phyloP scores from a whole-genome alignment of 495 filamentous ascomycete species.

The Geoglossum glabrum region DNA sequence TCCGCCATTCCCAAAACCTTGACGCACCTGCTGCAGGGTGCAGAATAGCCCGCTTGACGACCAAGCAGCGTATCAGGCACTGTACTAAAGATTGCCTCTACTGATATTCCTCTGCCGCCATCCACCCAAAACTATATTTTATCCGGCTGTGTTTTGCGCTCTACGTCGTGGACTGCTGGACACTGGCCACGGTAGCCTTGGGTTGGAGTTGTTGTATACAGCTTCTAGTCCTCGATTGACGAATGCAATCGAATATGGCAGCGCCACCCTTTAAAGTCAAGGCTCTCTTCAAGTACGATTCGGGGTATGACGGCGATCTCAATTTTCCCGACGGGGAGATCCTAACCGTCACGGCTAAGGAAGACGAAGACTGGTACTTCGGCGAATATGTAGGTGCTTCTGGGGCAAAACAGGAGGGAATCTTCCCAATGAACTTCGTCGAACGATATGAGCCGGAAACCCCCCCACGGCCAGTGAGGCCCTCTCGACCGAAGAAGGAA shows the following conservation, averaged over 20 bases:
- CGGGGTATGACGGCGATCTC: constrained; percentile 84
- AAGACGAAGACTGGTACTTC: constrained; percentile 88
- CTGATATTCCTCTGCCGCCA: not conserved
- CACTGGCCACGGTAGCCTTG: not conserved
- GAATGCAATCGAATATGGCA: constrained; percentile 33
- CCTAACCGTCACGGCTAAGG: constrained; percentile 78
- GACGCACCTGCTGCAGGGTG: not conserved
- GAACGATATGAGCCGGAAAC: constrained; percentile 83
- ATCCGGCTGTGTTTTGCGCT: not conserved
- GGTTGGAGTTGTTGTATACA: not conserved
- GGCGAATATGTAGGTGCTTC: constrained; percentile 67
- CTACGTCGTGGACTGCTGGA: not conserved
- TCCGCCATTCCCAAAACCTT: not conserved
- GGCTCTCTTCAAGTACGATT: constrained; percentile 82
- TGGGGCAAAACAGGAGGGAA: constrained; percentile 60
- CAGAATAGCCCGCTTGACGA: not conserved
- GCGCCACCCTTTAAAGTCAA: constrained; percentile 76
- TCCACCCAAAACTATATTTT: not conserved
- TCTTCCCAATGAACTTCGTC: constrained; percentile 95
- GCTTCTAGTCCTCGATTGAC: not conserved
- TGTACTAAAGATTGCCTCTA: not conserved
- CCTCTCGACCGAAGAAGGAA: constrained; percentile 55
- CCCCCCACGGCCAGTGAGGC: constrained; percentile 63
- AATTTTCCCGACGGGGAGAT: constrained; percentile 69
- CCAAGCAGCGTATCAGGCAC: not conserved